These are phyloP conservation scores for Leucocoprinus leucothites DNA, from an alignment of 768 basidiomycete genomes.

Conservation along the genomic window DNA sequence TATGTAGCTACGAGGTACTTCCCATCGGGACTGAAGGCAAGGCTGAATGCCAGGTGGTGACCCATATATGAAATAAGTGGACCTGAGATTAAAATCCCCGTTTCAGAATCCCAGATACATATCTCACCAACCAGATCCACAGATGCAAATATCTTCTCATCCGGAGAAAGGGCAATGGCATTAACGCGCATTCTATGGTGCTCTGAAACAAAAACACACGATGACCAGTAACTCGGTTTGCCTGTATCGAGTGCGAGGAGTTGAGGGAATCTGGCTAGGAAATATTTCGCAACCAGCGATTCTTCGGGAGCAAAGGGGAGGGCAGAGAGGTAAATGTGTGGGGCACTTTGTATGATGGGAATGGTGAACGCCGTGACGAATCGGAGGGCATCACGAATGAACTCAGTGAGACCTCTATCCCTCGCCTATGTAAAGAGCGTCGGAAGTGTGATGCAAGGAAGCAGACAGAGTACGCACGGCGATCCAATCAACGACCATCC, in stretches of 20 bases:
- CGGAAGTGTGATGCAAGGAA: neutral
- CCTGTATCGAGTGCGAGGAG: constrained; percentile 13
- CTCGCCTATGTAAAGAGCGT: neutral
- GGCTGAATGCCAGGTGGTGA: neutral
- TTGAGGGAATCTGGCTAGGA: constrained; percentile 13
- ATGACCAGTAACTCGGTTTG: no score
- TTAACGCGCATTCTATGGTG: constrained; percentile 7
- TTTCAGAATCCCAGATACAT: constrained; percentile 17
- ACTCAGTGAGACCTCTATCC: no score
- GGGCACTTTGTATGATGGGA: constrained; percentile 18
- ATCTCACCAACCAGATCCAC: constrained; percentile 25
- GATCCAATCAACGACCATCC: constrained; percentile 7
- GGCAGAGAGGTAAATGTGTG: constrained; percentile 25
- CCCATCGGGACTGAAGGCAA: constrained; percentile 27
- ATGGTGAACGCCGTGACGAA: constrained; percentile 16
- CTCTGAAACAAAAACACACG: no score
- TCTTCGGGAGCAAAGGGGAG: constrained; percentile 23
- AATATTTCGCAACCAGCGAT: constrained; percentile 15
- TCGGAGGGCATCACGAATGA: no score
- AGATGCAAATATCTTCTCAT: constrained; percentile 22
- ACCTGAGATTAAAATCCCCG: constrained; percentile 9
- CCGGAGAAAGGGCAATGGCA: constrained; percentile 24
- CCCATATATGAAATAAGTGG: constrained; percentile 16
- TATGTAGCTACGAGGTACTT: constrained; percentile 19
- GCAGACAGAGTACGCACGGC: constrained; percentile 7